Percentiles rank a stretch among this genome's conserved stretches.
Evolutionary conservation across 768 basidiomycete genomes (phyloP).

Genomic region (Leccinum subgranulosum): DNA sequence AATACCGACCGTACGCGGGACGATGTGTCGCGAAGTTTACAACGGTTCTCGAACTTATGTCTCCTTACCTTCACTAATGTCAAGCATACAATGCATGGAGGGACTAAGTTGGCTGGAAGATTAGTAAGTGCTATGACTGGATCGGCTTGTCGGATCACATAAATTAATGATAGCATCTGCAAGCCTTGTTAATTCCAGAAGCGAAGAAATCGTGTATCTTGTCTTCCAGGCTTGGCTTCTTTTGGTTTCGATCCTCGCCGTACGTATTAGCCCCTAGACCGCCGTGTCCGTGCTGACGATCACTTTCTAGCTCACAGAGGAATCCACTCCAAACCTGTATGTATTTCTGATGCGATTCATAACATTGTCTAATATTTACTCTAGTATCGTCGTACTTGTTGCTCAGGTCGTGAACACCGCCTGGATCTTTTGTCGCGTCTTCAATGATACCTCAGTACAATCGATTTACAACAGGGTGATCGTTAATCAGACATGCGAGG

Average conservation of each 20-base stretch:
- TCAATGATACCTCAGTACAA: constrained; percentile 30
- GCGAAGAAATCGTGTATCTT: constrained; percentile 48
- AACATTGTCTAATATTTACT: not conserved
- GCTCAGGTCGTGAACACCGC: constrained; percentile 45
- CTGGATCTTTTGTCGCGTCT: constrained; percentile 47
- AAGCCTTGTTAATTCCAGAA: constrained; percentile 31
- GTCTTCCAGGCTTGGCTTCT: constrained; percentile 49
- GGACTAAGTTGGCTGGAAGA: constrained; percentile 46
- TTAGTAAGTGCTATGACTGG: constrained; percentile 32
- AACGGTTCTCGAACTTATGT: not conserved
- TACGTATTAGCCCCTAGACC: constrained; percentile 22
- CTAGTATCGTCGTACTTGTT: constrained; percentile 35
- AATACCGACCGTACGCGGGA: constrained; percentile 32
- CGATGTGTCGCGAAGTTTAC: constrained; percentile 19
- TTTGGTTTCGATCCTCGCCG: constrained; percentile 43
- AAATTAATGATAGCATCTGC: not conserved
- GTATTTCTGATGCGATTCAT: constrained; percentile 4
- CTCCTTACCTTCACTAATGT: not conserved
- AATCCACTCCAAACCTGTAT: constrained; percentile 51
- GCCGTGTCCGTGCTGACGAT: not conserved
- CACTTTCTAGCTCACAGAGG: constrained; percentile 41
- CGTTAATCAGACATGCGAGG: constrained; percentile 37
- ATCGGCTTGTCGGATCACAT: not conserved
- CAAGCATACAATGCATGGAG: constrained; percentile 35
- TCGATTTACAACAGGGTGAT: constrained; percentile 35